phyloP scores from a whole-genome alignment of 768 basidiomycete genomes.

The Termitomyces sp. region DNA sequence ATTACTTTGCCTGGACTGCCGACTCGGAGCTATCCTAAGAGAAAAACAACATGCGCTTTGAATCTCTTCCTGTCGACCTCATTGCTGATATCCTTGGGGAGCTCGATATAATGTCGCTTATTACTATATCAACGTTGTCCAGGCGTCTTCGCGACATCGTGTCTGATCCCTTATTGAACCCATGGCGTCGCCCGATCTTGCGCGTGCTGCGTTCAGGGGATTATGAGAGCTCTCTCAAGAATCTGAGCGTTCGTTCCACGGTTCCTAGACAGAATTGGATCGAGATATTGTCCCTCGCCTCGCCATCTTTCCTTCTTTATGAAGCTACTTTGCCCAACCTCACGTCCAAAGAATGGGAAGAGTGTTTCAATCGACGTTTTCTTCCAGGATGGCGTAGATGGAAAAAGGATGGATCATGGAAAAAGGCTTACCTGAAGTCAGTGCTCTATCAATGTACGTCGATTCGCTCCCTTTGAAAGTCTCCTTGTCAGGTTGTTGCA shows the following conservation, averaged over 20 bases:
- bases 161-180: conserved; percentile 66
- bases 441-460: conserved; percentile 22
- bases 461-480: conserved; percentile 11
- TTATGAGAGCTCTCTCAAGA: conserved; percentile 52
- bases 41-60: conserved; percentile 31
- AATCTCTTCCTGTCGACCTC: conserved; percentile 73
- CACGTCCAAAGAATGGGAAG: conserved; percentile 67
- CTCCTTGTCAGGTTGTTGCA: conserved; percentile 48
- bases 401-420: conserved; percentile 66
- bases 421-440: conserved; percentile 64
- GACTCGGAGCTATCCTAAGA: background rate
- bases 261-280: conserved; percentile 82
- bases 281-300: conserved; percentile 66
- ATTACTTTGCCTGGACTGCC: background rate
- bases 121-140: conserved; percentile 60
- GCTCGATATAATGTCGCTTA: conserved; percentile 61
- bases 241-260: conserved; percentile 59
- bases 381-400: conserved; percentile 75
- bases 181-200: conserved; percentile 73
- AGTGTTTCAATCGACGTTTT: conserved; percentile 69
- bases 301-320: conserved; percentile 61
- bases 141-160: conserved; percentile 54
- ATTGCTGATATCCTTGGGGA: conserved; percentile 70
- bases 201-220: conserved; percentile 45
- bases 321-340: conserved; percentile 70